Conservation (phyloP, 768 basidiomycete genomes). For the Naematelia encephala region DNA sequence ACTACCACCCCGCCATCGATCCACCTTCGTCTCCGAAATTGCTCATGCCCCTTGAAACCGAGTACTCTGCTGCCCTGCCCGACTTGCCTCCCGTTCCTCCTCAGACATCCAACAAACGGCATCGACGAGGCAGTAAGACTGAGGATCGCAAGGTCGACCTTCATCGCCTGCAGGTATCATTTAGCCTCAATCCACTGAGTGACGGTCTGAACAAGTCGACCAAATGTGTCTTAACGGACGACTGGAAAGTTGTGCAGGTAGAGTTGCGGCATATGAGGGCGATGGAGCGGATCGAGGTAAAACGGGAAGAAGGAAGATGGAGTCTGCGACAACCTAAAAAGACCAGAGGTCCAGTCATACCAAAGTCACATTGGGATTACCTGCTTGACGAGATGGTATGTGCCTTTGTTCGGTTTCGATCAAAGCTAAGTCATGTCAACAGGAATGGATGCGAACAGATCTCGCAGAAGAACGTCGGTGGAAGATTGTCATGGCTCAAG, state of each 20-base stretch:
- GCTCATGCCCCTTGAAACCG: slow-evolving; percentile 36
- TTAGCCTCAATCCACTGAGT: slow-evolving; percentile 41
- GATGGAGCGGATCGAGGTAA: slow-evolving; percentile 75
- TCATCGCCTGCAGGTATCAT: slow-evolving; percentile 32
- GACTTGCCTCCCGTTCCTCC: slow-evolving; percentile 34
- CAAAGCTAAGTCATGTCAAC: not conserved
- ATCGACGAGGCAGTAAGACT: slow-evolving; percentile 13
- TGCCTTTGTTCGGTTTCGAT: slow-evolving; percentile 12
- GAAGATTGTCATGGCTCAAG: slow-evolving; percentile 82
- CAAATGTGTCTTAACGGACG: slow-evolving; percentile 45
- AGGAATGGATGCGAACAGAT: slow-evolving; percentile 97
- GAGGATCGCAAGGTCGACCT: slow-evolving; percentile 31
- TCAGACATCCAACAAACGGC: slow-evolving; percentile 11
- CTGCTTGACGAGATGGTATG: slow-evolving; percentile 92
- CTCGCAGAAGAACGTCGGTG: slow-evolving; percentile 91
- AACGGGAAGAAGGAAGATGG: slow-evolving; percentile 80
- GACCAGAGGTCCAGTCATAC: slow-evolving; percentile 71
- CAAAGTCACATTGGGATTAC: slow-evolving; percentile 83
- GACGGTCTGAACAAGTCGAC: slow-evolving; percentile 35
- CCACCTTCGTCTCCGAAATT: slow-evolving; percentile 16
- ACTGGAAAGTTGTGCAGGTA: slow-evolving; percentile 66
- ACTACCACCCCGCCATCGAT: slow-evolving; percentile 22
- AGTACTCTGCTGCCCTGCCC: slow-evolving; percentile 31
- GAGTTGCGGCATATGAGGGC: slow-evolving; percentile 76
- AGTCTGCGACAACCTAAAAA: slow-evolving; percentile 94